Base-by-base conservation (phyloP, 805 yeast species). In the Cyberlindnera saturnus region DNA sequence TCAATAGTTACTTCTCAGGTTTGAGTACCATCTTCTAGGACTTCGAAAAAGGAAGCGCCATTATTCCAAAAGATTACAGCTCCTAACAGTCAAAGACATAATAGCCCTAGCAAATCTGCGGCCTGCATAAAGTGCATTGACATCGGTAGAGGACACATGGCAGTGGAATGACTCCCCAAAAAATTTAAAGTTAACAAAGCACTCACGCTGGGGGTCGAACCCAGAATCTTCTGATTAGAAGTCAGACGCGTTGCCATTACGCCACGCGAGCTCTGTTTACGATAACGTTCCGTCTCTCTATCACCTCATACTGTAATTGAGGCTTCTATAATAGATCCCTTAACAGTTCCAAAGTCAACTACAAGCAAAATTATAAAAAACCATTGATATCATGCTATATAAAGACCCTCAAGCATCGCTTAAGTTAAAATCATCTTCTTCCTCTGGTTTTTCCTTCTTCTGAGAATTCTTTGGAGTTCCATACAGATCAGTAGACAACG, bases 201-300 rank as follows among this genome's bases (percentile, higher is more conserved):
- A 67, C 74, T 69, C 73, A 69, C 67, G 70, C 71, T 65, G 74
- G 74, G 74, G 74, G 74, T 69, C 74, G 74, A 69, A 69, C 74
- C 74, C 74, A 66, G 71, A 69, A 69, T 69, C 74, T 69, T 69
- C 73, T 69, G 74, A 69, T 69, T 69, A 46, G 74, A 69, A 69
- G 74, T 69, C 74, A 69, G 73, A 69, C 74, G 74, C 74, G 74
- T 69, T 69, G 74, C 74, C 74, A 69, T 69, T 69, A 69, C 74
- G 74, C 74, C 74, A 69, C 71, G 68, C 73, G 66, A 69, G 74
- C 74, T 61, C 42, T 41, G 49, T 40, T 48, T 45, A 15, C 14
- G 14, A 19, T 34, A 13, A n/a, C n/a, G n/a, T n/a, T n/a, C n/a
- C n/a, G n/a, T n/a, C n/a, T n/a, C n/a, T n/a, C n/a, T n/a, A n/a